Conservation (phyloP, 2,329 filamentous ascomycete species). For the Epichloe sp. region DNA sequence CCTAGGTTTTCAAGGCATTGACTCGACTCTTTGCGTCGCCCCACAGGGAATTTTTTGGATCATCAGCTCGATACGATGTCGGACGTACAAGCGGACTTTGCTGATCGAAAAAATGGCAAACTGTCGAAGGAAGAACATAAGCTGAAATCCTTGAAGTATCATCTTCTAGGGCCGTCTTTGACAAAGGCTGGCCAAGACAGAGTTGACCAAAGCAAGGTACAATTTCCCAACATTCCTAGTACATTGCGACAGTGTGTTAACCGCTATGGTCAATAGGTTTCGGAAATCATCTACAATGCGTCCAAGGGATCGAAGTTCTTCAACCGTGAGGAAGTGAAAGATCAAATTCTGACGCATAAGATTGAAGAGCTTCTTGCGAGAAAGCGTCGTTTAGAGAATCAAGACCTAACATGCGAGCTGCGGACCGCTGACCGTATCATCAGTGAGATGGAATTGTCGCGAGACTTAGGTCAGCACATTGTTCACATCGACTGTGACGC, state of each 20-base stretch:
- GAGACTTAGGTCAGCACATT: constrained; percentile 73
- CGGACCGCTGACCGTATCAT: constrained; percentile 73
- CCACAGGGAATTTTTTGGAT: not conserved
- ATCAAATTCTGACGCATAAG: constrained; percentile 72
- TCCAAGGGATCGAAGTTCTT: constrained; percentile 97
- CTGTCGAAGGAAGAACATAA: constrained; percentile 19
- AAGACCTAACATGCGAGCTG: constrained; percentile 60
- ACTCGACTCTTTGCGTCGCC: not conserved
- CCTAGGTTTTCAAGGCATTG: not conserved
- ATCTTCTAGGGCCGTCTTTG: constrained; percentile 76
- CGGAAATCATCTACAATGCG: constrained; percentile 92
- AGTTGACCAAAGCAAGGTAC: constrained; percentile 82
- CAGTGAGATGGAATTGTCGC: constrained; percentile 59
- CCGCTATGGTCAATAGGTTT: constrained; percentile 43
- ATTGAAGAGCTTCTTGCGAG: constrained; percentile 67
- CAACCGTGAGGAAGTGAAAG: constrained; percentile 73
- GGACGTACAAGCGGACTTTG: not conserved
- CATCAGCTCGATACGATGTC: not conserved
- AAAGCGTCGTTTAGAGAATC: constrained; percentile 60
- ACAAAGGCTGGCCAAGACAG: constrained; percentile 87
- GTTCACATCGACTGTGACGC: constrained; percentile 96
- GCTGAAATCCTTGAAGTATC: constrained; percentile 64
- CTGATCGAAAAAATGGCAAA: not conserved
- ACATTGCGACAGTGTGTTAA: not conserved
- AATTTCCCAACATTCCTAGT: constrained; percentile 5